Conservation (phyloP, 345 rosid genomes). For the Mercurialis annua region DNA sequence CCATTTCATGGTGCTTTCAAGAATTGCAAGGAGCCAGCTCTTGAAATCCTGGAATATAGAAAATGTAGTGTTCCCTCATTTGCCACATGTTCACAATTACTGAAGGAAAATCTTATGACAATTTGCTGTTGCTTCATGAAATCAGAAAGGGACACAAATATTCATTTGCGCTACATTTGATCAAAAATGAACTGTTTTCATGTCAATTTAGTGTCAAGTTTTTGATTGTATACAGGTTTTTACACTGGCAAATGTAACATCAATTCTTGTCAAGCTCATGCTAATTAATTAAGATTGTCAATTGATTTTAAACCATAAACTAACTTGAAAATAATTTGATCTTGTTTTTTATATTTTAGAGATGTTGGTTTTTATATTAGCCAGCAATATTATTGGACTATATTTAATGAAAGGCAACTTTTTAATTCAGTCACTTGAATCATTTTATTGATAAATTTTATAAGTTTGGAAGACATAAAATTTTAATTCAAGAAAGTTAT, state of each 20-base stretch:
- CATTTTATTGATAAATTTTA: too few species aligned
- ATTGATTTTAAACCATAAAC: neutral
- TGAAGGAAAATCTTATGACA: conserved; percentile 8
- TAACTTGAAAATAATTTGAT: too few species aligned
- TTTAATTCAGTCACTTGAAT: too few species aligned
- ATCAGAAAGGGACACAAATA: neutral
- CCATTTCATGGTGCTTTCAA: neutral
- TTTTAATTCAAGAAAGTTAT: too few species aligned
- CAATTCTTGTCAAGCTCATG: conserved; percentile 7
- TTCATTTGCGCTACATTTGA: conserved; percentile 6
- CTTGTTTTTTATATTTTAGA: too few species aligned
- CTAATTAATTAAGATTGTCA: neutral
- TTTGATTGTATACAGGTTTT: neutral
- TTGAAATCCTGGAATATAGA: neutral
- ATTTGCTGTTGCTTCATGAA: neutral
- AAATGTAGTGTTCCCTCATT: conserved; percentile 6
- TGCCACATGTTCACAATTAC: conserved; percentile 9
- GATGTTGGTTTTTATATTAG: too few species aligned
- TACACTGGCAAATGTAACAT: neutral
- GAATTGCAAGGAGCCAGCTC: neutral
- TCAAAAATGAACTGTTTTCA: neutral
- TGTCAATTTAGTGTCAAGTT: conserved; percentile 9
- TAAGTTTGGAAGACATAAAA: too few species aligned
- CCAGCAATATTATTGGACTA: too few species aligned
- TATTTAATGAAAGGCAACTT: too few species aligned